A percentile compares a stretch with the other conserved stretches of the same genome.
phyloP scores from a whole-genome alignment of 805 yeast genomes.

The Tetrapisispora taiwanensis region DNA sequence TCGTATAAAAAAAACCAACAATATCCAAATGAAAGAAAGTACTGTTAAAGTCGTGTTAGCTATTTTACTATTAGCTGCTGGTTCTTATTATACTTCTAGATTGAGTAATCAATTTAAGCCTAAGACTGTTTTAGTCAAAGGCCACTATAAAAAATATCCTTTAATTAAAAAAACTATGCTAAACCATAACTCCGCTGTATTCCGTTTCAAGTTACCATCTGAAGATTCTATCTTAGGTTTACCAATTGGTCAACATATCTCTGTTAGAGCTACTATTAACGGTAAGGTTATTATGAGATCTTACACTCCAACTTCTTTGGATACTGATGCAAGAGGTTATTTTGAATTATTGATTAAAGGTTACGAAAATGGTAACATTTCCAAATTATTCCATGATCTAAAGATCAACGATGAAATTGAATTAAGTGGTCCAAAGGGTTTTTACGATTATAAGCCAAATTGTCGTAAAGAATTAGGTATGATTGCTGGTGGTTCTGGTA shows the following conservation, averaged over 20 bases:
- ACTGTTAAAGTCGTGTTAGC: not conserved
- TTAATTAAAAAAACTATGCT: conserved; percentile 65
- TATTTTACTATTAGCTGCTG: conserved; percentile 1
- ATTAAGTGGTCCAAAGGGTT: conserved; percentile 87
- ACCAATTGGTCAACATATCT: conserved; percentile 91
- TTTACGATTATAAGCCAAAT: conserved; percentile 72
- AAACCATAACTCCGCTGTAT: conserved; percentile 71
- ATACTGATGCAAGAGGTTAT: conserved; percentile 60
- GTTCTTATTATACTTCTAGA: not conserved
- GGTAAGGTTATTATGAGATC: conserved; percentile 78
- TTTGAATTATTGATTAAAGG: conserved; percentile 81
- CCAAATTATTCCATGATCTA: conserved; percentile 60
- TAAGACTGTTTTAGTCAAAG: conserved; percentile 46
- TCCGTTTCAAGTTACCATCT: conserved; percentile 74
- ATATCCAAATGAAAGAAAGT: not conserved
- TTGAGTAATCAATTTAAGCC: not conserved
- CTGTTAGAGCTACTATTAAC: conserved; percentile 62
- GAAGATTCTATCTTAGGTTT: conserved; percentile 68
- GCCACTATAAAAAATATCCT: conserved; percentile 67
- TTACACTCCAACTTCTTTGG: conserved; percentile 82
- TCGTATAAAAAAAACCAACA: too few relatives aligned
- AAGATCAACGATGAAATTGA: conserved; percentile 69
- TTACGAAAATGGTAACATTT: conserved; percentile 77
- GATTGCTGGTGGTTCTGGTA: conserved; percentile 97
- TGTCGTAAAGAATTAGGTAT: conserved; percentile 65